A percentile compares a stretch with the other conserved stretches of the same genome.
These are phyloP conservation scores for Pseudozyma tsukubaensis DNA, from an alignment of 1,284 basidiomycete genomes.

Conservation along the genomic window DNA sequence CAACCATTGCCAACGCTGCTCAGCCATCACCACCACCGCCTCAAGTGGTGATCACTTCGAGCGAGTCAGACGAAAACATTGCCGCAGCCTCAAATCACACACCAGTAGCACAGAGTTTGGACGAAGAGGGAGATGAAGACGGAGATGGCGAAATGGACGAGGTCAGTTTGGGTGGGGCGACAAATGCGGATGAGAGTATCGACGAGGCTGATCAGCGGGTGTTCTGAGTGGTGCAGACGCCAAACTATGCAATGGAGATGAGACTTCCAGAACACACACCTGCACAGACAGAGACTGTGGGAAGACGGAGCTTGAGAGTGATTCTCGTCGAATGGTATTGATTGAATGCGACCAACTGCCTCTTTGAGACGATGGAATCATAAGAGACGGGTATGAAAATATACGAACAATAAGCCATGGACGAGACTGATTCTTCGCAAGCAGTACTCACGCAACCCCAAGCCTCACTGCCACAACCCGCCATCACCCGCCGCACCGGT, in stretches of 20 bases:
- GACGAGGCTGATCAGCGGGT: not conserved
- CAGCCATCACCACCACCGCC: conserved; percentile 32
- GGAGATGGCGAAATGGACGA: conserved; percentile 50
- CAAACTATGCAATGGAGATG: no score
- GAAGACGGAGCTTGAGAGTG: not conserved
- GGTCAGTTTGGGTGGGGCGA: conserved; percentile 32
- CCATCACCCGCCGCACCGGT: conserved; percentile 52
- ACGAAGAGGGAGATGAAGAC: conserved; percentile 20
- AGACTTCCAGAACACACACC: no score
- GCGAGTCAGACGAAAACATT: conserved; percentile 18
- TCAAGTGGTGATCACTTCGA: conserved; percentile 37
- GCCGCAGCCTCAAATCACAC: not conserved
- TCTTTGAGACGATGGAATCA: no score
- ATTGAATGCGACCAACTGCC: not conserved
- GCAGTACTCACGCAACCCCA: not conserved
- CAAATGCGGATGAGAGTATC: conserved; percentile 8
- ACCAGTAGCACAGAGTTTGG: no score
- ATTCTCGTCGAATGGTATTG: not conserved
- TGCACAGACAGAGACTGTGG: not conserved
- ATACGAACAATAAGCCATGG: not conserved
- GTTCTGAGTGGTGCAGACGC: not conserved
- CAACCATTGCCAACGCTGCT: not conserved
- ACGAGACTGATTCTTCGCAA: not conserved
- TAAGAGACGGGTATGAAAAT: no score
- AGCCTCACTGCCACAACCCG: conserved; percentile 54